Conservation (phyloP, 192 early-diverging fungal genomes). For the Linnemannia zychae region DNA sequence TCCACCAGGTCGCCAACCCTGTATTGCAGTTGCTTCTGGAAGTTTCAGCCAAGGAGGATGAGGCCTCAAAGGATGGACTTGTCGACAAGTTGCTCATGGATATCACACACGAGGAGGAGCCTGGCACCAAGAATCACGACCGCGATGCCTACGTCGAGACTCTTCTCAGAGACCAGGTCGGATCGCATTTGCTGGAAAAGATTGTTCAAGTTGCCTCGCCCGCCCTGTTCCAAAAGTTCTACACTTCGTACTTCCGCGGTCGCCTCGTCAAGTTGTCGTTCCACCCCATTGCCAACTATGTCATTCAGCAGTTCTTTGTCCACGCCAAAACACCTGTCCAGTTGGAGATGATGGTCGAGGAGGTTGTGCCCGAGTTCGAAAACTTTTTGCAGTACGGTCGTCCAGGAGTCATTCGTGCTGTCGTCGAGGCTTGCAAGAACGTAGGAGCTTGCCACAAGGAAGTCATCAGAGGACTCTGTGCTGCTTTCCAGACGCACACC, state of each 20-base stretch:
- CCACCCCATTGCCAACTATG: slow-evolving; percentile 86
- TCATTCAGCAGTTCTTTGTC: slow-evolving; percentile 82
- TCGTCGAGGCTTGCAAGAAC: slow-evolving; percentile 75
- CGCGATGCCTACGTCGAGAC: slow-evolving; percentile 68
- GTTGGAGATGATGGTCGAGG: slow-evolving; percentile 75
- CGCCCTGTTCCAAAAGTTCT: slow-evolving; percentile 72
- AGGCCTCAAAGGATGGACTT: slow-evolving; percentile 59
- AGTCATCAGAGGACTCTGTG: slow-evolving; percentile 65
- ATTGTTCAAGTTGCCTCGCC: slow-evolving; percentile 69
- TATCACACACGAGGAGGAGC: slow-evolving; percentile 62
- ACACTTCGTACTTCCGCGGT: slow-evolving; percentile 73
- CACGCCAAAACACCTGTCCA: slow-evolving; percentile 71
- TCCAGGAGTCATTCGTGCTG: slow-evolving; percentile 78
- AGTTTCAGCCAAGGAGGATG: slow-evolving; percentile 55
- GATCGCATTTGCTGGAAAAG: slow-evolving; percentile 86
- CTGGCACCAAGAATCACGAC: slow-evolving; percentile 53
- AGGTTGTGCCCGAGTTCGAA: slow-evolving; percentile 68
- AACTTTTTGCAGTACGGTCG: slow-evolving; percentile 73
- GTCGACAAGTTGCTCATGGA: slow-evolving; percentile 71
- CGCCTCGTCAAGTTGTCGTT: slow-evolving; percentile 72
- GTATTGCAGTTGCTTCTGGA: slow-evolving; percentile 76
- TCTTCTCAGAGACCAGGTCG: slow-evolving; percentile 77
- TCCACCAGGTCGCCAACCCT: slow-evolving; percentile 82
- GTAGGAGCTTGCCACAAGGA: slow-evolving; percentile 70
- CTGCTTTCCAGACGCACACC: slow-evolving; percentile 68